phyloP scores from a whole-genome alignment of 768 basidiomycete species.

The Mycena amicta region DNA sequence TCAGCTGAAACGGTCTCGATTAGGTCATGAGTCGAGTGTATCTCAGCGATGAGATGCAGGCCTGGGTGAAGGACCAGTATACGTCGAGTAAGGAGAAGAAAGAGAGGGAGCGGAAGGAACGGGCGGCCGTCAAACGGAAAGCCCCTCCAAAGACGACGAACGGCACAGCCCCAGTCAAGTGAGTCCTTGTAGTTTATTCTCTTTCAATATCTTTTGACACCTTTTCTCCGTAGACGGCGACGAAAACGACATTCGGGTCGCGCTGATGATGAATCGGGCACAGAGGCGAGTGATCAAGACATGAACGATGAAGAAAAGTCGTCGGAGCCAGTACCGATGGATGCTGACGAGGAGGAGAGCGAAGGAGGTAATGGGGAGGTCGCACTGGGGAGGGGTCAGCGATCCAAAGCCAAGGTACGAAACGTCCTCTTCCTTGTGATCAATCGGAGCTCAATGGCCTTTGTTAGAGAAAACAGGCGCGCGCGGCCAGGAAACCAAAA shows the following conservation, averaged over 20 bases:
- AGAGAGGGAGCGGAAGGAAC: conserved; percentile 57
- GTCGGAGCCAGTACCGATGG: conserved; percentile 22
- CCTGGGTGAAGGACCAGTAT: conserved; percentile 58
- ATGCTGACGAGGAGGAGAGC: conserved; percentile 26
- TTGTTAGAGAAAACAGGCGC: no score
- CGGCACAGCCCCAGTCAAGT: conserved; percentile 42
- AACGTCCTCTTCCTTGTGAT: no score
- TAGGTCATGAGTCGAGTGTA: conserved; percentile 73
- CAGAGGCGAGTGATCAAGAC: conserved; percentile 44
- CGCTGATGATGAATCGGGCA: conserved; percentile 40
- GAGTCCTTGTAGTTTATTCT: conserved; percentile 36
- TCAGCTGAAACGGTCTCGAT: background rate
- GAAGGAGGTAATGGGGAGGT: conserved; percentile 35
- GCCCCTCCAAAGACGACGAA: conserved; percentile 48
- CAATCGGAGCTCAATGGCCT: no score
- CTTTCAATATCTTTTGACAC: conserved; percentile 9
- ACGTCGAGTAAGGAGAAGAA: conserved; percentile 49
- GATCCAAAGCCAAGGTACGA: conserved; percentile 43
- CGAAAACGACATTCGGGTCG: conserved; percentile 40
- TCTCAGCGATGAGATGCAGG: conserved; percentile 59
- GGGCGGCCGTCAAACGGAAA: conserved; percentile 61
- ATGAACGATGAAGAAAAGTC: conserved; percentile 33
- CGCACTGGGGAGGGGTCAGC: conserved; percentile 40
- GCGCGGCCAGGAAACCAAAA: no score
- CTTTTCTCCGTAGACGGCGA: conserved; percentile 33